Conservation (phyloP, 2,329 filamentous ascomycete genomes). For the Graphium sp. region DNA sequence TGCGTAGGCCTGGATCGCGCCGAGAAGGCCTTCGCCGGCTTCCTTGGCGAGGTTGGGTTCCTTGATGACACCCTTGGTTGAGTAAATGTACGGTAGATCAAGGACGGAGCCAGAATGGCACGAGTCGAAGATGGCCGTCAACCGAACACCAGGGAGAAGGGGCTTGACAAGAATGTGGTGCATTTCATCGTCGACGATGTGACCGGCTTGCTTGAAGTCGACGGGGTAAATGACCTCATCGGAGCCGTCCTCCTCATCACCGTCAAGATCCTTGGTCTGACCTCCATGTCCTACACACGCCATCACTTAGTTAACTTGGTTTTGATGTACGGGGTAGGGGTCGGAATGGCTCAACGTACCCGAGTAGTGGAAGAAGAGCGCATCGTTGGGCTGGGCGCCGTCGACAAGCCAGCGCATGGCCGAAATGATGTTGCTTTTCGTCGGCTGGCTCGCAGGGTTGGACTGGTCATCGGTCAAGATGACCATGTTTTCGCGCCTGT, state of each 20-base stretch:
- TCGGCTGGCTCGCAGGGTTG: slow-evolving; percentile 53
- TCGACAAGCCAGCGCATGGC: slow-evolving; percentile 64
- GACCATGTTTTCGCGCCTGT: slow-evolving; percentile 68
- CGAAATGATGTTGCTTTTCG: slow-evolving; percentile 57
- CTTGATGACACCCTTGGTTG: slow-evolving; percentile 64
- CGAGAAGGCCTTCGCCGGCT: slow-evolving; percentile 54
- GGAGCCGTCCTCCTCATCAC: slow-evolving; percentile 62
- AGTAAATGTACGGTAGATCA: slow-evolving; percentile 67
- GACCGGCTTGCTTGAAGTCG: slow-evolving; percentile 51
- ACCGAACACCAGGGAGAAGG: slow-evolving; percentile 66
- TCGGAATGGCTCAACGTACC: no score
- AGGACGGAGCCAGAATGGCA: slow-evolving; percentile 66
- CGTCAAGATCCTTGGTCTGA: slow-evolving; percentile 56
- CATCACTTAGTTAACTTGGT: no score
- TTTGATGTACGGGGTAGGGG: no score
- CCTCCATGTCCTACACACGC: slow-evolving; percentile 47
- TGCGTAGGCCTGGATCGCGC: slow-evolving; percentile 62
- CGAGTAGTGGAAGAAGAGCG: slow-evolving; percentile 64
- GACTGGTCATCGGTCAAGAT: slow-evolving; percentile 60
- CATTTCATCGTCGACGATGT: slow-evolving; percentile 67
- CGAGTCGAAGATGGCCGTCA: slow-evolving; percentile 69
- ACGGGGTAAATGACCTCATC: slow-evolving; percentile 70
- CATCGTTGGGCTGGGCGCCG: slow-evolving; percentile 55
- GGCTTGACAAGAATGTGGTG: slow-evolving; percentile 62
- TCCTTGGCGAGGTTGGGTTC: slow-evolving; percentile 71